These are phyloP conservation scores for Trichoderma sp. DNA, from an alignment of 2,329 filamentous ascomycete genomes.

Conservation along the genomic window DNA sequence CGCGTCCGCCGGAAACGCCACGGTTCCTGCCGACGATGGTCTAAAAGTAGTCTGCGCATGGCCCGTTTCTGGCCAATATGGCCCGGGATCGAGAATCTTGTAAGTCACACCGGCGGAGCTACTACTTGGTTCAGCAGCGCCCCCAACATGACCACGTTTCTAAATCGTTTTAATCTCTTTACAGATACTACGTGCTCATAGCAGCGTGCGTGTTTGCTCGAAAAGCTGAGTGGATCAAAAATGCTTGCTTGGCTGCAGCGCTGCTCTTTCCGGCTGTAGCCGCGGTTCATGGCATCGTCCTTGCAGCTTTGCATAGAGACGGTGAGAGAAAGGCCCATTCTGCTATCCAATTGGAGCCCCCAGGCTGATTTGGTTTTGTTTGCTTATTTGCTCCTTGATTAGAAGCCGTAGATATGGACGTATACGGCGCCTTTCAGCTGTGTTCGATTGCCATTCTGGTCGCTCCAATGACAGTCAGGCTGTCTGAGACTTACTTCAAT, in stretches of 20 bases:
- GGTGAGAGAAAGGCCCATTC: constrained; percentile 45
- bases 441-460: constrained; percentile 67
- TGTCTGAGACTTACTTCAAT: constrained; percentile 65
- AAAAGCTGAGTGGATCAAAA: constrained; percentile 61
- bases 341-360: neutral
- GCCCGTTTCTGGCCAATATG: constrained; percentile 60
- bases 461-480: constrained; percentile 61
- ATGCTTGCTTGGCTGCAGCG: constrained; percentile 64
- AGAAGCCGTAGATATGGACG: constrained; percentile 68
- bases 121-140: neutral
- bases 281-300: constrained; percentile 63
- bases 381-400: neutral
- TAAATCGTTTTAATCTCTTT: neutral
- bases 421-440: constrained; percentile 68
- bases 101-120: constrained; percentile 36
- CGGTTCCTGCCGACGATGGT: constrained; percentile 23
- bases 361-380: neutral
- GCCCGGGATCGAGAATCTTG: constrained; percentile 54
- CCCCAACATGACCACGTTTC: neutral
- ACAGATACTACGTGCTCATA: constrained; percentile 64
- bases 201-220: constrained; percentile 64
- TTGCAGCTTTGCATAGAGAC: constrained; percentile 60
- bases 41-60: constrained; percentile 56
- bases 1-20: neutral
- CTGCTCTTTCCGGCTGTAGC: constrained; percentile 65